phyloP scores from a whole-genome alignment of 306 rosid species.

The Alnus rubra region DNA sequence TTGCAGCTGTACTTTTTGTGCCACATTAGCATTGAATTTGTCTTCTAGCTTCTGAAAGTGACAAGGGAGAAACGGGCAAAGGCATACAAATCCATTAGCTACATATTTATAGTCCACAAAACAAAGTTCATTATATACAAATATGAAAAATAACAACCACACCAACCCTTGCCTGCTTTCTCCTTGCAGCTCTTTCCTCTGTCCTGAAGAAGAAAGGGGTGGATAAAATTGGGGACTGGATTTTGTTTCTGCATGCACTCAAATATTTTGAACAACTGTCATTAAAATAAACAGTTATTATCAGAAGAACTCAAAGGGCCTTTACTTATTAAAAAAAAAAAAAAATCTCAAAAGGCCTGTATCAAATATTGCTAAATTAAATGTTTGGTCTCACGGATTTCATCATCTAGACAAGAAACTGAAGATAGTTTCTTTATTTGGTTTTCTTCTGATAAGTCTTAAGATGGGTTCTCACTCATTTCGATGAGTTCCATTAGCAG shows the following conservation, averaged over 20 bases:
- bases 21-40: constrained; percentile 79
- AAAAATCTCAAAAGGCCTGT: not conserved
- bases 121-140: not conserved
- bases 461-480: not conserved
- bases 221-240: constrained; percentile 67
- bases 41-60: constrained; percentile 85
- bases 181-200: constrained; percentile 86
- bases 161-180: constrained; percentile 71
- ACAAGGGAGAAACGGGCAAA: constrained; percentile 5
- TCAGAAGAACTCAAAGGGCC: constrained; percentile 11
- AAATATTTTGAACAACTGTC: constrained; percentile 47
- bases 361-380: not conserved
- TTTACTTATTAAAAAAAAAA: not conserved
- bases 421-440: not conserved
- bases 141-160: constrained; percentile 17
- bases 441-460: not conserved
- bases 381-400: not conserved
- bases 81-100: constrained; percentile 3
- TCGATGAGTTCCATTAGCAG: not conserved
- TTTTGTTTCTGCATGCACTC: constrained; percentile 73
- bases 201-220: constrained; percentile 85
- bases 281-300: constrained; percentile 6
- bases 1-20: constrained; percentile 60
- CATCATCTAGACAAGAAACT: not conserved
- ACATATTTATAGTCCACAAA: not conserved